Conservation (phyloP, 2,329 filamentous ascomycete genomes). For the Cercospora citrullina region DNA sequence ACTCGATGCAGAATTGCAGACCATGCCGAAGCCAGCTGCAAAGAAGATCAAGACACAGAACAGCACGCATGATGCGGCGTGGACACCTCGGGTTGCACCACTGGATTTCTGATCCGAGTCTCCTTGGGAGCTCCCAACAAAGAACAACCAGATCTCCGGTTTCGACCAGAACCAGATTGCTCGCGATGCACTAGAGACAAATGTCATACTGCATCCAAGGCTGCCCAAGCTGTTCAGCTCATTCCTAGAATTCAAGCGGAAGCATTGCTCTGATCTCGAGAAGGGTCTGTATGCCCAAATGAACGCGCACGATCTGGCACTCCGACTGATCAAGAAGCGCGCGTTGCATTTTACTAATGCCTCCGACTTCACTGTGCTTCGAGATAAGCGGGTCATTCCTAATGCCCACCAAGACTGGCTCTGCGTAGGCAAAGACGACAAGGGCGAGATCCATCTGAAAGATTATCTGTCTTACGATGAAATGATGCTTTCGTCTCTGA, state of each 20-base stretch:
- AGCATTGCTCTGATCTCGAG: neutral
- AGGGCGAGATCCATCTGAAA: constrained; percentile 18
- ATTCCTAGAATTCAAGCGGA: neutral
- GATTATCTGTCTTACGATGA: constrained; percentile 38
- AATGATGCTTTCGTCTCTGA: constrained; percentile 35
- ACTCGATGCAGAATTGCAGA: neutral
- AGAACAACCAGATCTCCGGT: neutral
- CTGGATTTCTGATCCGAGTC: neutral
- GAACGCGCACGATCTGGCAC: neutral
- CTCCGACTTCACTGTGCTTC: neutral
- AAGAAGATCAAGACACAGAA: neutral
- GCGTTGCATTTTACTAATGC: neutral
- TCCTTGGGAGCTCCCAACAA: neutral
- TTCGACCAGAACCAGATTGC: neutral
- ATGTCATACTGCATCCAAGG: neutral
- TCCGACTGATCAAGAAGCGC: neutral
- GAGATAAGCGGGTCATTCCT: neutral
- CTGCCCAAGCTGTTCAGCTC: neutral
- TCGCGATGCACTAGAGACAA: neutral
- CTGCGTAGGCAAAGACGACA: neutral
- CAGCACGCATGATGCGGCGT: neutral
- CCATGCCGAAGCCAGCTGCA: neutral
- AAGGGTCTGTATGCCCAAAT: neutral
- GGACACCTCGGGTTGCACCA: neutral
- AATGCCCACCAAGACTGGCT: neutral